These are phyloP conservation scores for Nadsonia commutata DNA, from an alignment of 1,139 yeast genomes.

Conservation along the genomic window DNA sequence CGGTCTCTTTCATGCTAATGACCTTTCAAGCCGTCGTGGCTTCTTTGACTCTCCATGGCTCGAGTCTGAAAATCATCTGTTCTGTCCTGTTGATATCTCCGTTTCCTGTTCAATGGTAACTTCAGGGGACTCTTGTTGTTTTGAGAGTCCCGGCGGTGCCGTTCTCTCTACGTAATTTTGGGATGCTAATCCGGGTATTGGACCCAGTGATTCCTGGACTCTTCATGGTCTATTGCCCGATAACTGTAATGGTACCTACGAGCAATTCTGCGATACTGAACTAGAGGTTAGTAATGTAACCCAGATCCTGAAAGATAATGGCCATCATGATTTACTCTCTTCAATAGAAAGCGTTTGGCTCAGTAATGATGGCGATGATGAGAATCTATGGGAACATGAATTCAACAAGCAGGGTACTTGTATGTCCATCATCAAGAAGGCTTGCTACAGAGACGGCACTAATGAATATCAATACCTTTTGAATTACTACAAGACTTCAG, in stretches of 20 bases:
- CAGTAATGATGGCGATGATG: constrained; percentile 61
- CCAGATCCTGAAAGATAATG: constrained; percentile 33
- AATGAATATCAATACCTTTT: constrained; percentile 46
- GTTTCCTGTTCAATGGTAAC: not conserved
- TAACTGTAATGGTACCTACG: constrained; percentile 58
- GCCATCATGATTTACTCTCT: constrained; percentile 32
- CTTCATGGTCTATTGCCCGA: constrained; percentile 83
- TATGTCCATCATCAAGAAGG: constrained; percentile 60
- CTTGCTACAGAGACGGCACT: constrained; percentile 38
- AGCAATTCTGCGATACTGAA: constrained; percentile 58
- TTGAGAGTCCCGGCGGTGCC: constrained; percentile 79
- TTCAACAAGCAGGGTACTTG: constrained; percentile 95
- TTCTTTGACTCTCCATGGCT: no score
- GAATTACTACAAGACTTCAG: constrained; percentile 60
- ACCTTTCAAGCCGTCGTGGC: no score
- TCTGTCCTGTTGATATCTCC: not conserved
- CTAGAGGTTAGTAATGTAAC: constrained; percentile 44
- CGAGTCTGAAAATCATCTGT: not conserved
- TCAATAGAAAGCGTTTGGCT: constrained; percentile 61
- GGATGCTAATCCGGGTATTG: constrained; percentile 78
- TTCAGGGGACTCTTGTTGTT: constrained; percentile 44
- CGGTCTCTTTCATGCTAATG: no score
- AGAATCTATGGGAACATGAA: constrained; percentile 78
- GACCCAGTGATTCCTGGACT: constrained; percentile 66
- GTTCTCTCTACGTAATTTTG: constrained; percentile 82